These are phyloP conservation scores for Rubroboletus pulcherrimus DNA, from an alignment of 768 basidiomycete genomes.

Conservation along the genomic window DNA sequence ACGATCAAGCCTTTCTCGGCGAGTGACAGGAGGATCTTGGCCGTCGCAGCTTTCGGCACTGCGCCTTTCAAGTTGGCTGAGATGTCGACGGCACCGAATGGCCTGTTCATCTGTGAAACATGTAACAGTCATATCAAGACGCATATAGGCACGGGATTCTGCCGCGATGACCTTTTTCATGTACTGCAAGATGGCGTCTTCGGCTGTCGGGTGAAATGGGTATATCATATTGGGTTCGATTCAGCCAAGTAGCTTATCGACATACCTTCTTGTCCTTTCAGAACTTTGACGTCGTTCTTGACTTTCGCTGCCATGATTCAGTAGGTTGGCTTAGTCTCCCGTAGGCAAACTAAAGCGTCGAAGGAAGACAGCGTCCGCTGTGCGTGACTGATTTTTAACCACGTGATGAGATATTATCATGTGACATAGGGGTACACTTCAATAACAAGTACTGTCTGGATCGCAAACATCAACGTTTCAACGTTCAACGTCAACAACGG, in stretches of 20 bases:
- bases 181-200: slow-evolving; percentile 74
- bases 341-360: background rate
- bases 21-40: slow-evolving; percentile 76
- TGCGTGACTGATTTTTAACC: background rate
- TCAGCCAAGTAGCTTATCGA: background rate
- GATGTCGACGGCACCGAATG: slow-evolving; percentile 89
- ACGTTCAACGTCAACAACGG: too few species aligned
- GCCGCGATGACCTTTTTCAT: slow-evolving; percentile 54
- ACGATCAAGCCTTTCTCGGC: slow-evolving; percentile 84
- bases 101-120: slow-evolving; percentile 78
- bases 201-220: slow-evolving; percentile 42
- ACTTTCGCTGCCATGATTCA: slow-evolving; percentile 41
- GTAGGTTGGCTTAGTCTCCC: background rate
- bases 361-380: background rate
- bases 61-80: slow-evolving; percentile 88
- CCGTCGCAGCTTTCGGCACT: slow-evolving; percentile 77
- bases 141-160: slow-evolving; percentile 4
- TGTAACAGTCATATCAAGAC: background rate
- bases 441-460: too few species aligned
- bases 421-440: background rate
- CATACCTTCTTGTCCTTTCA: slow-evolving; percentile 75
- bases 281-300: slow-evolving; percentile 53
- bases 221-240: background rate
- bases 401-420: background rate
- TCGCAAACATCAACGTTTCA: too few species aligned